These are phyloP conservation scores for Aspergillus novoparasiticus DNA, from an alignment of 2,329 filamentous ascomycete genomes.

Conservation along the genomic window DNA sequence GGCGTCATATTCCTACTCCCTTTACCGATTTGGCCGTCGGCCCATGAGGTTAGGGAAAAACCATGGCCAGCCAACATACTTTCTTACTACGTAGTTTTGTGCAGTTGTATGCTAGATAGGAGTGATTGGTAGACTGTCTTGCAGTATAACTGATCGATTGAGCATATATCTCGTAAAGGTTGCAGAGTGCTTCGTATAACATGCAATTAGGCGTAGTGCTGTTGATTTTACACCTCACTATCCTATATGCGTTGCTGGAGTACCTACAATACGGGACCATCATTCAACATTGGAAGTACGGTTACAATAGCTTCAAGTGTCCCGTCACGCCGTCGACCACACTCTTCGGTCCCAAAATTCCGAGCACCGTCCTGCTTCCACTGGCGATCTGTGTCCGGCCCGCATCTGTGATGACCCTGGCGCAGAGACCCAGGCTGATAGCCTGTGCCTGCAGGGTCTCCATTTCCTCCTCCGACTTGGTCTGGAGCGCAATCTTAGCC, in stretches of 20 bases:
- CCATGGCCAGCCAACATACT: conserved; percentile 75
- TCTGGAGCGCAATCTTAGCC: conserved; percentile 90
- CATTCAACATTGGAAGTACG: not conserved
- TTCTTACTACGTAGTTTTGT: conserved; percentile 9
- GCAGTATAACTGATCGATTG: not conserved
- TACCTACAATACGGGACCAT: not conserved
- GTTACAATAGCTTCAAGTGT: conserved; percentile 76
- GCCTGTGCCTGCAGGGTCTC: conserved; percentile 79
- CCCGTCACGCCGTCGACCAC: conserved; percentile 85
- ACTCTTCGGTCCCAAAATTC: conserved; percentile 79
- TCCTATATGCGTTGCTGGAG: not conserved
- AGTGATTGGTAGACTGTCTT: not conserved
- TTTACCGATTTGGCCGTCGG: conserved; percentile 83
- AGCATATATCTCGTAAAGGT: not conserved
- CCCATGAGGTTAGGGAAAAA: conserved; percentile 87
- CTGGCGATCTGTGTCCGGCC: conserved; percentile 94
- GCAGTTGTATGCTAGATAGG: not conserved
- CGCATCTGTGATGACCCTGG: conserved; percentile 91
- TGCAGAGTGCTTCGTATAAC: not conserved
- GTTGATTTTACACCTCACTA: not conserved
- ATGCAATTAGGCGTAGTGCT: not conserved
- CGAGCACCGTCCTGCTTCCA: conserved; percentile 89
- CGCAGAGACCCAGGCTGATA: conserved; percentile 79
- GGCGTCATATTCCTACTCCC: conserved; percentile 87
- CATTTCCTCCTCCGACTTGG: conserved; percentile 79